A percentile compares a stretch with the other conserved stretches of the same genome.
Conservation (phyloP, 1,284 basidiomycete species). For the Cryptococcus sp. region DNA sequence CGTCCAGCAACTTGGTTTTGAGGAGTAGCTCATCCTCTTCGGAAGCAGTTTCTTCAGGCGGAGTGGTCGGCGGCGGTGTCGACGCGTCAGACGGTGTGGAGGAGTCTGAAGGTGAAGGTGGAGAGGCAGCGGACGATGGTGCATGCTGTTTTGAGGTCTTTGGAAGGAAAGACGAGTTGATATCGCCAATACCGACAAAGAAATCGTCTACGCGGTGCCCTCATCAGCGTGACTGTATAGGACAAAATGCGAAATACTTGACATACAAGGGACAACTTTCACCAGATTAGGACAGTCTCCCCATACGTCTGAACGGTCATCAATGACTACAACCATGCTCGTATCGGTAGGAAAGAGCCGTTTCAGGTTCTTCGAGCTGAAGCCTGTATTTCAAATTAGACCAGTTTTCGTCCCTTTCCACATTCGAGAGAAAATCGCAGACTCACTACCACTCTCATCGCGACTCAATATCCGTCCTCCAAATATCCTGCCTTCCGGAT, state of each 20-base stretch:
- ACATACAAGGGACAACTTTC: conserved; percentile 92
- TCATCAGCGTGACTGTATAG: conserved; percentile 5
- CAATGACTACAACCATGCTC: conserved; percentile 98
- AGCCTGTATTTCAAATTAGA: too few species aligned
- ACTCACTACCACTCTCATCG: conserved; percentile 85
- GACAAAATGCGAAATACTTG: neutral
- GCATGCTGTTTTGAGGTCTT: conserved; percentile 17
- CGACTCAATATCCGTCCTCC: conserved; percentile 84
- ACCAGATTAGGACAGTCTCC: conserved; percentile 86
- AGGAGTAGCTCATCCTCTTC: conserved; percentile 29
- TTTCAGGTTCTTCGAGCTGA: conserved; percentile 75
- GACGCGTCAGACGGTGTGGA: conserved; percentile 4
- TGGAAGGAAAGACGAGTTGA: conserved; percentile 84
- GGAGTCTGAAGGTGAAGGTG: conserved; percentile 8
- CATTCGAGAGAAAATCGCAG: neutral
- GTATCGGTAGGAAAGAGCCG: conserved; percentile 94
- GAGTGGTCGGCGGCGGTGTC: conserved; percentile 14
- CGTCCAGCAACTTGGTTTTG: conserved; percentile 70
- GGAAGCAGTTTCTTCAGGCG: conserved; percentile 18
- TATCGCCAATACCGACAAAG: conserved; percentile 98
- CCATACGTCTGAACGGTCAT: conserved; percentile 98
- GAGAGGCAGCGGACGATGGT: conserved; percentile 1
- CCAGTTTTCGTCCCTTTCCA: neutral
- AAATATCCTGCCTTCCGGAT: conserved; percentile 83
- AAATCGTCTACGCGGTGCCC: conserved; percentile 74